Percentiles rank a stretch among this genome's conserved stretches.
phyloP scores from a whole-genome alignment of 805 yeast species.

The Candida incommunis region DNA sequence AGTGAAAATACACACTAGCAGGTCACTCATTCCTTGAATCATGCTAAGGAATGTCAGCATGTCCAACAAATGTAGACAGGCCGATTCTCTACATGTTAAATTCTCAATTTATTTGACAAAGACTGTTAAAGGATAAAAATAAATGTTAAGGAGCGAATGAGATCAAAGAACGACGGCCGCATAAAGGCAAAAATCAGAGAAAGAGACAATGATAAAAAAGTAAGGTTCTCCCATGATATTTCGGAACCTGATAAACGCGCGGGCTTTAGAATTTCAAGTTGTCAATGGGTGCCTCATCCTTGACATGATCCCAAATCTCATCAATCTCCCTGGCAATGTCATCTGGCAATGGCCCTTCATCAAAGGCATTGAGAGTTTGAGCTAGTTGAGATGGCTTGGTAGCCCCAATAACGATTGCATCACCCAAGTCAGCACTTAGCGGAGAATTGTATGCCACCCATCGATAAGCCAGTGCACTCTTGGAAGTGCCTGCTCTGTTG shows the following conservation, averaged over 20 bases:
- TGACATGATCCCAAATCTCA: conserved; percentile 11
- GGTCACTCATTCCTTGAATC: too few species aligned
- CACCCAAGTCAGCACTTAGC: conserved; percentile 9
- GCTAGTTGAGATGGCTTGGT: conserved; percentile 9
- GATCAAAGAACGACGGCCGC: too few species aligned
- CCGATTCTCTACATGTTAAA: too few species aligned
- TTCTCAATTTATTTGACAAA: too few species aligned
- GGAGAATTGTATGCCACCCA: conserved; percentile 14
- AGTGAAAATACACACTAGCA: too few species aligned
- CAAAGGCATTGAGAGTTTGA: conserved; percentile 11
- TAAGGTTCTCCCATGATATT: too few species aligned
- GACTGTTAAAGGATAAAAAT: too few species aligned
- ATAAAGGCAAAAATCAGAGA: too few species aligned
- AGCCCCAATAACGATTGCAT: conserved; percentile 15
- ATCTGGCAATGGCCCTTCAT: conserved; percentile 14
- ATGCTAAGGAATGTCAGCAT: too few species aligned
- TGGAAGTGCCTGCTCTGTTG: conserved; percentile 8
- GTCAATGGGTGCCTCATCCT: conserved; percentile 13
- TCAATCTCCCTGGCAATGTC: conserved; percentile 13
- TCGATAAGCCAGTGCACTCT: conserved; percentile 13
- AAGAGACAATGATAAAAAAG: too few species aligned
- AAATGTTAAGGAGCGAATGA: too few species aligned
- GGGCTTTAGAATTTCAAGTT: conserved; percentile 6
- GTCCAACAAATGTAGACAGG: too few species aligned
- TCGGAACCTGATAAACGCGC: background rate